A percentile compares a stretch with the other conserved stretches of the same genome.
Conservation (phyloP, 78 protist species). For the Cavenderia fasciculata region DNA sequence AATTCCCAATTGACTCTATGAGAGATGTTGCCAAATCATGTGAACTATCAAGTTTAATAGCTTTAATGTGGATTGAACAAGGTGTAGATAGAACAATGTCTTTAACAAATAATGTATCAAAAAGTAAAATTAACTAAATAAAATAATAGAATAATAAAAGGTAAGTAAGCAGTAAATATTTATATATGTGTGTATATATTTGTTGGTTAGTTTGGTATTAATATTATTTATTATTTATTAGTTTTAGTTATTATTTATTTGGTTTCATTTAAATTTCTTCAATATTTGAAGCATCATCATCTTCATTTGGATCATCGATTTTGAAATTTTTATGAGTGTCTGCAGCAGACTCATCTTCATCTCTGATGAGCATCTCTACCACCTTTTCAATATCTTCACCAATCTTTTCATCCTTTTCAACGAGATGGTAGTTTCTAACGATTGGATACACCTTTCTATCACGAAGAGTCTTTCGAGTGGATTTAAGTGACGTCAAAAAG, state of each 20-base stretch:
- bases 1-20: background rate
- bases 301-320: background rate
- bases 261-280: background rate
- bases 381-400: constrained; percentile 57
- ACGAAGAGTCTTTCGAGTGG: constrained; percentile 26
- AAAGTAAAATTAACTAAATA: background rate
- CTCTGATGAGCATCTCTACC: constrained; percentile 57
- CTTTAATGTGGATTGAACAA: constrained; percentile 43
- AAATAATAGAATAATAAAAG: background rate
- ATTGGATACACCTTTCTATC: constrained; percentile 50
- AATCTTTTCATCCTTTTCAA: constrained; percentile 51
- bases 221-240: background rate
- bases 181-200: background rate
- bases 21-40: background rate
- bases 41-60: constrained; percentile 8
- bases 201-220: background rate
- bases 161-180: background rate
- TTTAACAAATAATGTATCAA: constrained; percentile 37
- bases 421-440: constrained; percentile 30
- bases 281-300: constrained; percentile 17
- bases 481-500: constrained; percentile 39
- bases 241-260: background rate
- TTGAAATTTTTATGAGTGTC: background rate
- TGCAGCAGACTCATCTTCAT: constrained; percentile 61
- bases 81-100: constrained; percentile 16